A percentile compares a stretch with the other conserved stretches of the same genome.
These are phyloP conservation scores for Nemania serpens DNA, from an alignment of 2,329 filamentous ascomycete genomes.

Conservation along the genomic window DNA sequence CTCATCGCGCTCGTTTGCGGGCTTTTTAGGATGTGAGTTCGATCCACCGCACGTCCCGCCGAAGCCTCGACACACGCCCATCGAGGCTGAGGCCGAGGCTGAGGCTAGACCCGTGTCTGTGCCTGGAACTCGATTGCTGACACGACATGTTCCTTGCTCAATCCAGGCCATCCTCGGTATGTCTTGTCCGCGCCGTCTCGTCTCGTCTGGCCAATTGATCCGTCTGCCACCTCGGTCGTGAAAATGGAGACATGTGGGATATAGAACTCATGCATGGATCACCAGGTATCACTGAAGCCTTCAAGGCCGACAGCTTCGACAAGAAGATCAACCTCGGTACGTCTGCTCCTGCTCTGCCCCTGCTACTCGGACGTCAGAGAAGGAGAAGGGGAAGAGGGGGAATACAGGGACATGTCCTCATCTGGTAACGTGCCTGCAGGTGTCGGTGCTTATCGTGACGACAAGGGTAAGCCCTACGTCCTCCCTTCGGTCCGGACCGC, in stretches of 20 bases:
- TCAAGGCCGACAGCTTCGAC: constrained; percentile 91
- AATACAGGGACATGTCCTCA: background rate
- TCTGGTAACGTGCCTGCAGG: constrained; percentile 52
- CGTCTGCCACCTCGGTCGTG: too few species aligned
- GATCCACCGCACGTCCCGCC: background rate
- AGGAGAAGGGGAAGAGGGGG: constrained; percentile 19
- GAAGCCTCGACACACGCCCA: background rate
- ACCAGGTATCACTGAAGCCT: constrained; percentile 91
- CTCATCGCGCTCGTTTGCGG: background rate
- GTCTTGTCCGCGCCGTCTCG: constrained; percentile 34
- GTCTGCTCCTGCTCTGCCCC: constrained; percentile 34
- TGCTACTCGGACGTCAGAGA: background rate
- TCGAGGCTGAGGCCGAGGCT: background rate
- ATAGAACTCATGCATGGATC: constrained; percentile 1
- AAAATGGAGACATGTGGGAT: too few species aligned
- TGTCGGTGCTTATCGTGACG: constrained; percentile 97
- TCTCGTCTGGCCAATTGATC: background rate
- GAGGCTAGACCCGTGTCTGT: background rate
- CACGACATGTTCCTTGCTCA: constrained; percentile 24
- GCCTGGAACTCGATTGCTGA: constrained; percentile 27
- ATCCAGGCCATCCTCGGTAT: constrained; percentile 75
- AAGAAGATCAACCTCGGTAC: constrained; percentile 97
- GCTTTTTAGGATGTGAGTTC: constrained; percentile 47
- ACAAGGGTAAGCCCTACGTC: constrained; percentile 97
- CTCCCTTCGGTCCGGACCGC: constrained; percentile 90